These are phyloP conservation scores for Globisporangium yorkense DNA, from an alignment of 352 stramenopile genomes.

Conservation along the genomic window DNA sequence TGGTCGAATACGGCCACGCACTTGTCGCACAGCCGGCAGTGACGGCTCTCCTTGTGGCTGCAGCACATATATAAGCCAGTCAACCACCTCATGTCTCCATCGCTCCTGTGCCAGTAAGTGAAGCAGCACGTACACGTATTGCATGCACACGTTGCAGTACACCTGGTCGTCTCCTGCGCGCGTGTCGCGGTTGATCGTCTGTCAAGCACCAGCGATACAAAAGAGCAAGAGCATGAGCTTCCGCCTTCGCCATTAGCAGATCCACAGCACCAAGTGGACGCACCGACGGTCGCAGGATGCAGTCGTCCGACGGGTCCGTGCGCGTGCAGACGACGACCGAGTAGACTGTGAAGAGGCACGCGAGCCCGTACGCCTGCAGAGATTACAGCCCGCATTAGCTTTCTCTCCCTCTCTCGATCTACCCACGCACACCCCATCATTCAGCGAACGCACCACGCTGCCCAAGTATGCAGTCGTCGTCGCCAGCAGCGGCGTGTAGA, in stretches of 20 bases:
- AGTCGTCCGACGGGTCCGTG: conserved; percentile 76
- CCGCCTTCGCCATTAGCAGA: background rate
- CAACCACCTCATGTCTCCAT: too few species aligned
- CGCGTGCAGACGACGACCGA: conserved; percentile 56
- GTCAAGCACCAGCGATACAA: background rate
- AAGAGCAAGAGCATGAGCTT: too few species aligned
- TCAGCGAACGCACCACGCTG: conserved; percentile 28
- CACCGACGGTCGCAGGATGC: conserved; percentile 55
- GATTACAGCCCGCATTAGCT: too few species aligned
- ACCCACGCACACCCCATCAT: too few species aligned
- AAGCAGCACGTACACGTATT: conserved; percentile 68
- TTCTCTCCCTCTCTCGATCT: too few species aligned
- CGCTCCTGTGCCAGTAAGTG: too few species aligned
- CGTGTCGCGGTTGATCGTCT: conserved; percentile 13
- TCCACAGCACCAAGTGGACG: conserved; percentile 4
- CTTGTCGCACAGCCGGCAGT: conserved; percentile 96
- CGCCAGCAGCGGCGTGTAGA: conserved; percentile 69
- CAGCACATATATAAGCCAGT: too few species aligned
- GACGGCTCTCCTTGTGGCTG: conserved; percentile 81
- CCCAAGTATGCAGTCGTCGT: conserved; percentile 34
- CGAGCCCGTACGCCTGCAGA: conserved; percentile 33
- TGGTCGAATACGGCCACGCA: conserved; percentile 96
- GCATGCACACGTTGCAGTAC: conserved; percentile 86
- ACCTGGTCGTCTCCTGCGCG: conserved; percentile 39
- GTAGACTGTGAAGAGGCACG: conserved; percentile 45